Base-by-base conservation (phyloP, 768 basidiomycete species). In the Leccinum variicolor region DNA sequence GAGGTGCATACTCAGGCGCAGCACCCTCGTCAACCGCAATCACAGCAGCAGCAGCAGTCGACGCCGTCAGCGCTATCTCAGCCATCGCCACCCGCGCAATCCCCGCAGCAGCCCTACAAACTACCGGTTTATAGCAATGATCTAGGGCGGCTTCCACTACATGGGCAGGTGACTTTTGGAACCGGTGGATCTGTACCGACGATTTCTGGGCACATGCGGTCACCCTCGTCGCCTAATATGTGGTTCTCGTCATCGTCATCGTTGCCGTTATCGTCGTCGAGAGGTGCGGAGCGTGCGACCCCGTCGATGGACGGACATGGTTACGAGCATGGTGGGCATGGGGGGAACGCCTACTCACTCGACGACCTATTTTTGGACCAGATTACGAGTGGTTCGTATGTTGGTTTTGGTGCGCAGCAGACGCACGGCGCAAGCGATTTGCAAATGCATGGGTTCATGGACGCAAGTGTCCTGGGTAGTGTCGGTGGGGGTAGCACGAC, bases 61-160 rank as follows among this genome's bases (percentile, higher is more conserved):
- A 19, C 19, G 10, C 41, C 41, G 7, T 19, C 41, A 19, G 6
- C 4, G 19, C 19, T 19, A 13, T 43, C 41, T 43, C 19, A 43
- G 41, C 41, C 41, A 43, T 43, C 41, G 6, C 41, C 41, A 21
- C 41, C 41, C 19, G 19, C 41, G 19, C 41, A 43, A 43, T 43
- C 41, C 1, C 23, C 63, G 56, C 61, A 56, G 34, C 63, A 53
- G 36, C 62, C 52, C 29, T 75, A 72, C 56, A 66, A 75, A 15
- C 72, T 86, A 4, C 84, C 85, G 0, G 77, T 84, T 64, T 81
- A 84, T 63, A 79, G 77, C 64, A 79, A 79, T 48, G 84, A 86
- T 54, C 71, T 86, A 7, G 85, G 84, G 3, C 73, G 81, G 41
- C 68, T 86, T 1, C 85, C 85, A 1, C 39, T 80, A 14, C 75